These are phyloP conservation scores for Manihot esculenta DNA, from an alignment of 441 rosid genomes.

Conservation along the genomic window DNA sequence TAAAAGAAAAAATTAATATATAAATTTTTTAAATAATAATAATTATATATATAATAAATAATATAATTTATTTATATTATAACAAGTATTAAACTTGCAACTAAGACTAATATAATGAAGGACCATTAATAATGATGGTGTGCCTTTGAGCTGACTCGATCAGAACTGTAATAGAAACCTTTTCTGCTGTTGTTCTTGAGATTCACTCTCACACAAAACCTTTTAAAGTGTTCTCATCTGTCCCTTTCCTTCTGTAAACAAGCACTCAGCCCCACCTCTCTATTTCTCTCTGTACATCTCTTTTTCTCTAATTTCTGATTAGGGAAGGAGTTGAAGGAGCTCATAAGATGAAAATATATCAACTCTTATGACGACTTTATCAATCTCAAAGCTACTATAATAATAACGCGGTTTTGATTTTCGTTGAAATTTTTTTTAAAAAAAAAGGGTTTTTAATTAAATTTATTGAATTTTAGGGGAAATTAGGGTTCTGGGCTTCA, in stretches of 20 bases:
- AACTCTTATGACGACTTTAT: not conserved
- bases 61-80: too few species aligned
- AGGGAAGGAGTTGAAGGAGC: not conserved
- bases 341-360: not conserved
- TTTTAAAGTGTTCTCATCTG: conserved; percentile 26
- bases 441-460: too few species aligned
- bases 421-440: not conserved
- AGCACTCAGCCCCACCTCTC: not conserved
- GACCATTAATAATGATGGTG: conserved; percentile 29
- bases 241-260: conserved; percentile 31
- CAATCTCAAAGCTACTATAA: not conserved
- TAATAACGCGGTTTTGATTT: not conserved
- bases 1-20: too few species aligned
- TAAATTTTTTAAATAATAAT: too few species aligned
- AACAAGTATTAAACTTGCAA: too few species aligned
- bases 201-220: conserved; percentile 31
- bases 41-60: too few species aligned
- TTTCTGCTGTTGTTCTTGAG: conserved; percentile 42
- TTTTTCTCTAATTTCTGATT: not conserved
- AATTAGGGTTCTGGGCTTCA: conserved; percentile 3
- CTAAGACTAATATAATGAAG: too few species aligned
- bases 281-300: not conserved
- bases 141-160: conserved; percentile 22
- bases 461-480: not conserved
- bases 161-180: conserved; percentile 25